Evolutionary conservation across 179 eudicot genomes (phyloP).

Genomic region (Gypsophila paniculata): DNA sequence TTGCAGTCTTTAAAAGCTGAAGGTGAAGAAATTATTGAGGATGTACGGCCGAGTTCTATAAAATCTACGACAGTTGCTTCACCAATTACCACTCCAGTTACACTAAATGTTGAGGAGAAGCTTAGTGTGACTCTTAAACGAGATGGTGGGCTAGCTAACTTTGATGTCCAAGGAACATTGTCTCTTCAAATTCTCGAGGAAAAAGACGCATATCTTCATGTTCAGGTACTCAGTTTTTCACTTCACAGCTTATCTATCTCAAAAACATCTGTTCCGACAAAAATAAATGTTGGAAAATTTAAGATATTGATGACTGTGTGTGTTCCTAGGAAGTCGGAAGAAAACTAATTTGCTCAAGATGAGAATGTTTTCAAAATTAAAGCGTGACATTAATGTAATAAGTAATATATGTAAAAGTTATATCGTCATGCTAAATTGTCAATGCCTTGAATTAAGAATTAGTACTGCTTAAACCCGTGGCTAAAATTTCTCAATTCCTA

Average conservation of each 20-base stretch:
- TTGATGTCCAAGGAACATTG: constrained; percentile 84
- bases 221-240: constrained; percentile 49
- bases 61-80: constrained; percentile 57
- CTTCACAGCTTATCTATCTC: not conserved
- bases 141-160: constrained; percentile 77
- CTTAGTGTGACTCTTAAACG: constrained; percentile 62
- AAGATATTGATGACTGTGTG: not conserved
- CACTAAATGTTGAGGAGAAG: constrained; percentile 78
- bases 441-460: no score
- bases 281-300: not conserved
- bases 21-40: constrained; percentile 83
- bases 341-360: not conserved
- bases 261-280: not conserved
- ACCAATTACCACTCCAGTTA: constrained; percentile 67
- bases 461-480: no score
- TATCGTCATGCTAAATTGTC: no score
- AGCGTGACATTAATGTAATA: no score
- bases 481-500: no score
- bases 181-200: constrained; percentile 82
- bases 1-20: constrained; percentile 88
- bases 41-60: constrained; percentile 55
- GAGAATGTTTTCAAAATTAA: not conserved
- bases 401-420: no score
- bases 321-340: not conserved
- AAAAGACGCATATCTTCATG: constrained; percentile 81